These are phyloP conservation scores for Phalaenopsis hybrid DNA, from an alignment of 116 monocot genomes.

Conservation along the genomic window DNA sequence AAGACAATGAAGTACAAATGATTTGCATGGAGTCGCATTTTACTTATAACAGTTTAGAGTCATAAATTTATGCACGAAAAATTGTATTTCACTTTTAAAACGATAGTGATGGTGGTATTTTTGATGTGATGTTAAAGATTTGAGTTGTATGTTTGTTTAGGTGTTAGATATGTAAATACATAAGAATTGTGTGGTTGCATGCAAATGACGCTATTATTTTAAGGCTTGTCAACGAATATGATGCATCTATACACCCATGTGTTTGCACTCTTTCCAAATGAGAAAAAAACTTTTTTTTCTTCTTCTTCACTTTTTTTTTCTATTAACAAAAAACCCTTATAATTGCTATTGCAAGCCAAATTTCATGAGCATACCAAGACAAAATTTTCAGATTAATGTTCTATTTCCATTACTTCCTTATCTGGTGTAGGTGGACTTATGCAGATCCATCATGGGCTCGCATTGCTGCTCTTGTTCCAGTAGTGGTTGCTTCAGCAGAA, in stretches of 20 bases:
- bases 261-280: no score
- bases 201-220: background rate
- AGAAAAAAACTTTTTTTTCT: background rate
- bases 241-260: background rate
- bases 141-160: no score
- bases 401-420: constrained; percentile 5
- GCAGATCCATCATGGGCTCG: constrained; percentile 93
- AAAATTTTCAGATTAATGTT: background rate
- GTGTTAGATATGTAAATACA: no score
- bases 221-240: background rate
- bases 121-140: no score
- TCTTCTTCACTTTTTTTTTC: background rate
- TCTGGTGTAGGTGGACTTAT: constrained; percentile 80
- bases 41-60: no score
- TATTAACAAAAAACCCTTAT: background rate
- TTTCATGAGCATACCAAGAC: background rate
- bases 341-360: background rate
- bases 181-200: no score
- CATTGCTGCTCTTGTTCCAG: constrained; percentile 75
- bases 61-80: no score
- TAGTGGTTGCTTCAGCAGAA: constrained; percentile 82
- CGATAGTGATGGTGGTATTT: no score
- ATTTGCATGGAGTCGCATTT: background rate
- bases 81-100: no score
- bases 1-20: background rate